These are phyloP conservation scores for Myriosclerotinia duriaeana DNA, from an alignment of 2,329 filamentous ascomycete species.

Conservation along the genomic window DNA sequence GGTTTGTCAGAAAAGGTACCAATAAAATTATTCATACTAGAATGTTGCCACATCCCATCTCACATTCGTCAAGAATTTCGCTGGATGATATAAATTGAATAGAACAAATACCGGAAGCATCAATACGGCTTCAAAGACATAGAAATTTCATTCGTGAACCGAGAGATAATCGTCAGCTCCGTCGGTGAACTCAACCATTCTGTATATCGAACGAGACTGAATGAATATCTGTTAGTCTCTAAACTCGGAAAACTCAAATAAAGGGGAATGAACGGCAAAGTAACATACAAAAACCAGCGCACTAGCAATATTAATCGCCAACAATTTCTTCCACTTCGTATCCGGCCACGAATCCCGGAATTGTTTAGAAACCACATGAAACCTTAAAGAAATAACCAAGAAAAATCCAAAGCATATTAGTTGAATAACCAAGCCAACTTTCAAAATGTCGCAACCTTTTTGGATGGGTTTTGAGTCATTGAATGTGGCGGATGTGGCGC, in stretches of 20 bases:
- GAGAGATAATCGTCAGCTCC: slow-evolving; percentile 51
- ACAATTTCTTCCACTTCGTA: slow-evolving; percentile 44
- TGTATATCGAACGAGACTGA: slow-evolving; percentile 48
- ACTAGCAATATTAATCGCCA: slow-evolving; percentile 49
- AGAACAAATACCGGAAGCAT: slow-evolving; percentile 44
- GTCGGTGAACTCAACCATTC: slow-evolving; percentile 52
- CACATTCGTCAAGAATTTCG: slow-evolving; percentile 40
- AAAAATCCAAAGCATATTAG: slow-evolving; percentile 46
- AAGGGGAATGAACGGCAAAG: not conserved
- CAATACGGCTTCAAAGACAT: slow-evolving; percentile 47
- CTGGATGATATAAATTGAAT: slow-evolving; percentile 51
- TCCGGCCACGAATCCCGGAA: slow-evolving; percentile 37
- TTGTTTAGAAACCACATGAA: slow-evolving; percentile 41
- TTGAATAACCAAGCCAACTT: slow-evolving; percentile 46
- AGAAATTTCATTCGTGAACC: slow-evolving; percentile 53
- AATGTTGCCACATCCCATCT: not conserved
- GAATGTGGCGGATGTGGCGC: slow-evolving; percentile 46
- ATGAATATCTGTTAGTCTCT: not conserved
- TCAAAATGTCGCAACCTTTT: slow-evolving; percentile 45
- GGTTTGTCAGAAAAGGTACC: too few relatives aligned
- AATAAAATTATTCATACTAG: too few relatives aligned
- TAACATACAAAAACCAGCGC: slow-evolving; percentile 47
- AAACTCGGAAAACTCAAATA: not conserved
- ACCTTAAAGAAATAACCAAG: slow-evolving; percentile 44
- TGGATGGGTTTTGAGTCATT: slow-evolving; percentile 44